Conservation (phyloP, 2,329 filamentous ascomycete species). For the Zymoseptoria passerinii region DNA sequence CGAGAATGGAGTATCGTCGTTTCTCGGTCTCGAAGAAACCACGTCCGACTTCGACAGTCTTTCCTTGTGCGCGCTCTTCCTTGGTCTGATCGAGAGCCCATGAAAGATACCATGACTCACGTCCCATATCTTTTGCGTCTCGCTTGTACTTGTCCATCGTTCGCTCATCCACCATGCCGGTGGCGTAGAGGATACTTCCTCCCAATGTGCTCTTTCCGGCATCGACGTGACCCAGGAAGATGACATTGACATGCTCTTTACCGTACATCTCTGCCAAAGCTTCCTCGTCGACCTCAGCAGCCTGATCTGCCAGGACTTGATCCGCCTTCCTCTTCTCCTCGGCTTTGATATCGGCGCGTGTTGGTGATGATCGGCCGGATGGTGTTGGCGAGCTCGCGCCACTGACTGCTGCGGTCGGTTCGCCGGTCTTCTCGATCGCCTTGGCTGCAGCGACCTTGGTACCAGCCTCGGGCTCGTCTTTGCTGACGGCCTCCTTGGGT, state of each 20-base stretch:
- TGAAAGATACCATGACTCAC: conserved; percentile 97
- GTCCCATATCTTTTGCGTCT: conserved; percentile 90
- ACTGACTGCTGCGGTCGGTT: conserved; percentile 49
- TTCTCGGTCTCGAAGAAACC: conserved; percentile 97
- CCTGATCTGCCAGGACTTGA: conserved; percentile 74
- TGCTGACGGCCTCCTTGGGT: conserved; percentile 27
- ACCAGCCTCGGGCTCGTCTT: conserved; percentile 54
- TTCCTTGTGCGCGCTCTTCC: conserved; percentile 92
- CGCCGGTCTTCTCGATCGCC: conserved; percentile 84
- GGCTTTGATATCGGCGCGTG: conserved; percentile 48
- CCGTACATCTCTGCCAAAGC: conserved; percentile 93
- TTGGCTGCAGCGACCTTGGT: conserved; percentile 80
- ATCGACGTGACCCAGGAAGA: conserved; percentile 97
- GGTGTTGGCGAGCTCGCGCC: conserved; percentile 71
- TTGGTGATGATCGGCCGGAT: conserved; percentile 64
- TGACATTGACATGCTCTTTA: conserved; percentile 89
- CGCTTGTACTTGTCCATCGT: conserved; percentile 97
- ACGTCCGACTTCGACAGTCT: conserved; percentile 94
- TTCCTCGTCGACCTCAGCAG: conserved; percentile 68
- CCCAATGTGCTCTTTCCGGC: conserved; percentile 95
- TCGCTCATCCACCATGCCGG: conserved; percentile 98
- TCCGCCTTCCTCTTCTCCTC: conserved; percentile 59
- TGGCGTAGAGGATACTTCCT: conserved; percentile 83
- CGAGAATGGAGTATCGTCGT: conserved; percentile 89
- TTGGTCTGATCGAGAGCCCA: conserved; percentile 97